Evolutionary conservation across 2,329 filamentous ascomycete genomes (phyloP), one percentile per base, ranked within the genome.

Genomic region (Paecilomyces fulvus): DNA sequence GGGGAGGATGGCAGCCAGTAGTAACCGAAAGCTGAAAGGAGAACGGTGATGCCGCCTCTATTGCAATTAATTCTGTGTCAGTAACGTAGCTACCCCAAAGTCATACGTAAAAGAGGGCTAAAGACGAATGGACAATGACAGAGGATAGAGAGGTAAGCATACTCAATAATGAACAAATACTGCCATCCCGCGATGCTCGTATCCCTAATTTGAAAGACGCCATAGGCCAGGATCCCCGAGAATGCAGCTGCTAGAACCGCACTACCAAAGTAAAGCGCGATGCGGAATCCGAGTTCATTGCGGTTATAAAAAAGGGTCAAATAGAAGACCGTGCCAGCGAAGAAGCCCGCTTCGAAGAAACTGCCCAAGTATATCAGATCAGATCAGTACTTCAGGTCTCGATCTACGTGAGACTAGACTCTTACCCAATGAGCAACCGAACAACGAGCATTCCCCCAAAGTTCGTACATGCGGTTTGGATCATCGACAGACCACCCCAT

Each of bases 191-290:
- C 12, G 11, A 56, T 21, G 14, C 43, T 17, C 10, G 30, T 30
- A 46, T 23, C 12, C 14, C 69, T 51, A 57, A 79, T 75, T 63
- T 78, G 79, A 72, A 79, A 56, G 63, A 80, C 68, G 1, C 71
- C 73, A 23, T 69, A 71, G 10, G 66, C 68, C 33, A 72, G 69
- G 2, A 67, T 60, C 0, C 71, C 74, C 8, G 67, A 69, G 52
- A 72, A 68, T 2, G 65, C 63, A 3, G 67, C 70, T 3, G 67
- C 70, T 3, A 75, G 64, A n/a, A 73, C 61, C 1, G 70, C 67
- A 43, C 61, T 70, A 2, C 67, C 70, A 52, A 74, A 75, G 62
- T 73, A 75, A 14, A 71, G 66, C 2, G 69, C 73, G 10, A 69
- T 71, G 30, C 71, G 67, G 52, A 73, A 72, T 1, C 68, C 70